Conservation (phyloP, 495 filamentous ascomycete genomes). For the Pyrenula aspistea region DNA sequence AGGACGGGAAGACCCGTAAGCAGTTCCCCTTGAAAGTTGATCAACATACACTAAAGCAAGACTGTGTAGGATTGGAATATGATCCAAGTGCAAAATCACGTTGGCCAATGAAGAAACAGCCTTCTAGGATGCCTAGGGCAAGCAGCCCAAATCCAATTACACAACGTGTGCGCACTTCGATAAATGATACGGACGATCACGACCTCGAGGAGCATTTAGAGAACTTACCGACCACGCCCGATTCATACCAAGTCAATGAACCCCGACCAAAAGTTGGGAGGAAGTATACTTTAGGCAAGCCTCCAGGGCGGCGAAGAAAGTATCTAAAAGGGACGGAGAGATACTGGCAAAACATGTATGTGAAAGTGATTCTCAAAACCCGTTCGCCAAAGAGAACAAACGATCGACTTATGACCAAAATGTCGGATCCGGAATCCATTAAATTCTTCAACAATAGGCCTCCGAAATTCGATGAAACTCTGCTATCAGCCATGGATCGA, state of each 20-base stretch:
- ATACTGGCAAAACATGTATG: slow-evolving; percentile 11
- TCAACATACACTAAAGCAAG: not conserved
- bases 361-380: not conserved
- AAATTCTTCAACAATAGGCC: not conserved
- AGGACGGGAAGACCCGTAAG: not conserved
- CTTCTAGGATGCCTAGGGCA: not conserved
- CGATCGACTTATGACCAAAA: slow-evolving; percentile 1
- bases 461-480: not conserved
- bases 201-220: not conserved
- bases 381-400: not conserved
- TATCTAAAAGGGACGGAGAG: slow-evolving; percentile 19
- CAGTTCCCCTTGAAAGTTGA: not conserved
- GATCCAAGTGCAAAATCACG: not conserved
- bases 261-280: not conserved
- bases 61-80: not conserved
- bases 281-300: not conserved
- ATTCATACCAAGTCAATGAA: not conserved
- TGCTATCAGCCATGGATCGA: not conserved
- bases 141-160: not conserved
- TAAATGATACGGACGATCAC: not conserved
- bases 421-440: not conserved
- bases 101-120: not conserved
- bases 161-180: not conserved
- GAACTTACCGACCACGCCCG: not conserved
- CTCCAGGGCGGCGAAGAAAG: slow-evolving; percentile 17